Evolutionary conservation across 345 rosid genomes (phyloP), one percentile per base, ranked within the genome.

Genomic region (Linum trigynum): DNA sequence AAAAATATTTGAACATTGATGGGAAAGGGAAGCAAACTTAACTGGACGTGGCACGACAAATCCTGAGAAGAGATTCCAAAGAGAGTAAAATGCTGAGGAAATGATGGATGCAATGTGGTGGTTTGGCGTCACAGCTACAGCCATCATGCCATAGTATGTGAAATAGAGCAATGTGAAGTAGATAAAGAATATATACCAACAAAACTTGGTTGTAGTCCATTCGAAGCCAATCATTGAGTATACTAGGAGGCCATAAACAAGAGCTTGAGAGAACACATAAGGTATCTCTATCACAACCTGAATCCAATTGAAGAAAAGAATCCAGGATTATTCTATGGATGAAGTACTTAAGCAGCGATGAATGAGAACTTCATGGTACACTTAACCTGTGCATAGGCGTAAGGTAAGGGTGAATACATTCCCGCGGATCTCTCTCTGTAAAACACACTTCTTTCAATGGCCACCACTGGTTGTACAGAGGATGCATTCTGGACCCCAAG

Each of bases 371-470:
- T 23, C 32, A 23, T 23, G 4, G 16, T 42, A 58, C 11, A 23
- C 5, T 16, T 62, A 57, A 74, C 74, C 84, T 91, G 96, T 66
- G 89, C 72, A 66, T 85, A 82, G 64, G 96, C 97, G 61, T 86
- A 88, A 4, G 96, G 87, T 78, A 83, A 64, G 59, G 86, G 82
- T 3, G 97, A 87, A 61, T 87, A 90, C 95, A 90, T 90, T 69
- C 97, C 89, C 0, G 92, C 89, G 9, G 91, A 92, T 71, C 79
- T 75, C 66, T 91, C 97, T 63, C 96, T 71, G 64, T 88, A 91
- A 59, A 86, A 91, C 38, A 88, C 89, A 1, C 86, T 86, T 38
- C 96, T 75, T 64, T 88, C 97, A 1, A 88, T 75, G 3, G 86
- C 65, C 59, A 86, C 96, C n/a, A 86, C 84, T 0, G 96, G 85